phyloP scores from a whole-genome alignment of 2,329 filamentous ascomycete species.

The Aotearoamyces nothofagi region DNA sequence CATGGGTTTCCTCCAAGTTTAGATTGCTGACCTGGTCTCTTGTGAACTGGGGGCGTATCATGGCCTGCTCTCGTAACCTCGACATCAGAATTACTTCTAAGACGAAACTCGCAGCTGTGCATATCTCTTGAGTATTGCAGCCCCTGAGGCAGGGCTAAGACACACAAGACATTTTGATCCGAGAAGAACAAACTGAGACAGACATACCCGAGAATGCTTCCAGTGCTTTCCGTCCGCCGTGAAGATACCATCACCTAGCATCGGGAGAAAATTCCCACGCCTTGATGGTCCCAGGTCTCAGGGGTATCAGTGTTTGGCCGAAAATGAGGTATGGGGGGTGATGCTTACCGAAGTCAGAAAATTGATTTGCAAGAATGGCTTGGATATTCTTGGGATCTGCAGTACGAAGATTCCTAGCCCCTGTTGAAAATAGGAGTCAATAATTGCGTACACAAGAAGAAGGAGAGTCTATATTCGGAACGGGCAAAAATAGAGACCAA shows the following conservation, averaged over 20 bases:
- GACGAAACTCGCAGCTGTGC: no score
- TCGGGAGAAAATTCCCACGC: conserved; percentile 30
- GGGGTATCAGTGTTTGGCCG: conserved; percentile 49
- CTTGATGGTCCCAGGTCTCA: conserved; percentile 37
- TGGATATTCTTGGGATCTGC: conserved; percentile 32
- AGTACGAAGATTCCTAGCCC: neutral
- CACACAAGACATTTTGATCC: no score
- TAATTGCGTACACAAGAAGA: no score
- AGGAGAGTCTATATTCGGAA: no score
- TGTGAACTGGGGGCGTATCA: conserved; percentile 39
- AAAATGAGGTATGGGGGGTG: conserved; percentile 43
- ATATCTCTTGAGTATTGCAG: no score
- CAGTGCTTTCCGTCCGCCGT: conserved; percentile 16
- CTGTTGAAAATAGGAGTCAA: no score
- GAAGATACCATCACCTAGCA: conserved; percentile 18
- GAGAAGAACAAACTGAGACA: no score
- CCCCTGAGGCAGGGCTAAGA: no score
- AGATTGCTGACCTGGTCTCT: conserved; percentile 48
- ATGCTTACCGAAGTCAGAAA: conserved; percentile 34
- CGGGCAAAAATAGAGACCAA: no score
- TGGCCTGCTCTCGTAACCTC: no score
- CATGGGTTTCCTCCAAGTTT: conserved; percentile 54
- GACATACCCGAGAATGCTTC: conserved; percentile 16
- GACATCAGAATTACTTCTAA: no score
- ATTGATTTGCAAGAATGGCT: conserved; percentile 35